These are phyloP conservation scores for Monilinia vaccinii-corymbosi DNA, from an alignment of 2,329 filamentous ascomycete genomes.

Conservation along the genomic window DNA sequence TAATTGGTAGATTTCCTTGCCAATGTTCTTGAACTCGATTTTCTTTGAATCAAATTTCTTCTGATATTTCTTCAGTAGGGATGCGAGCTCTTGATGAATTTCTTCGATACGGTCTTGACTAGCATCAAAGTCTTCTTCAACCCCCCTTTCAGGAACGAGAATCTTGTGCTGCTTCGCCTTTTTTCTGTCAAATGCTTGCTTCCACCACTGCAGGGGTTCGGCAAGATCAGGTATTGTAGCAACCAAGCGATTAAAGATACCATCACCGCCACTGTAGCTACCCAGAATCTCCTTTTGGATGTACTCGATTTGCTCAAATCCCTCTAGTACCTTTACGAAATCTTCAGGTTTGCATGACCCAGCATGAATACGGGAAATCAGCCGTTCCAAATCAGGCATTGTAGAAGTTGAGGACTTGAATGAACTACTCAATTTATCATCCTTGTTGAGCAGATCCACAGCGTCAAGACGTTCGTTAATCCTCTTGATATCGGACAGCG, in stretches of 20 bases:
- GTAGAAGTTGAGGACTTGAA: slow-evolving; percentile 83
- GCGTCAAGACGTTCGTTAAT: slow-evolving; percentile 94
- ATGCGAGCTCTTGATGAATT: slow-evolving; percentile 64
- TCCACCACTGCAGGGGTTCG: slow-evolving; percentile 72
- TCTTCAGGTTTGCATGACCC: slow-evolving; percentile 84
- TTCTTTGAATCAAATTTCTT: slow-evolving; percentile 61
- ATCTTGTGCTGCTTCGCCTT: slow-evolving; percentile 73
- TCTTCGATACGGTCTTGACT: slow-evolving; percentile 69
- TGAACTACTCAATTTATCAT: slow-evolving; percentile 70
- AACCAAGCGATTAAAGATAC: slow-evolving; percentile 77
- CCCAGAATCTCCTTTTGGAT: slow-evolving; percentile 68
- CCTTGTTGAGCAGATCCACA: slow-evolving; percentile 83
- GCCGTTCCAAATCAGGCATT: slow-evolving; percentile 86
- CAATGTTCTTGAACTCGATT: slow-evolving; percentile 72
- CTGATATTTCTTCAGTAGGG: slow-evolving; percentile 62
- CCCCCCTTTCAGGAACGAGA: slow-evolving; percentile 74
- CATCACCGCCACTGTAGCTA: slow-evolving; percentile 65
- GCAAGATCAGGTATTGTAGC: slow-evolving; percentile 76
- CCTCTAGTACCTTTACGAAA: slow-evolving; percentile 87
- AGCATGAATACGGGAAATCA: slow-evolving; percentile 91
- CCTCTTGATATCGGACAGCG: slow-evolving; percentile 72
- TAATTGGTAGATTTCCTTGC: slow-evolving; percentile 95
- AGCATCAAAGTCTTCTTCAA: slow-evolving; percentile 86
- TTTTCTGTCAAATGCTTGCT: slow-evolving; percentile 77
- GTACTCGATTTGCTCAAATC: slow-evolving; percentile 96